Conservation (phyloP, 164 flowering plant genomes). For the Chimonanthus salicifolius region DNA sequence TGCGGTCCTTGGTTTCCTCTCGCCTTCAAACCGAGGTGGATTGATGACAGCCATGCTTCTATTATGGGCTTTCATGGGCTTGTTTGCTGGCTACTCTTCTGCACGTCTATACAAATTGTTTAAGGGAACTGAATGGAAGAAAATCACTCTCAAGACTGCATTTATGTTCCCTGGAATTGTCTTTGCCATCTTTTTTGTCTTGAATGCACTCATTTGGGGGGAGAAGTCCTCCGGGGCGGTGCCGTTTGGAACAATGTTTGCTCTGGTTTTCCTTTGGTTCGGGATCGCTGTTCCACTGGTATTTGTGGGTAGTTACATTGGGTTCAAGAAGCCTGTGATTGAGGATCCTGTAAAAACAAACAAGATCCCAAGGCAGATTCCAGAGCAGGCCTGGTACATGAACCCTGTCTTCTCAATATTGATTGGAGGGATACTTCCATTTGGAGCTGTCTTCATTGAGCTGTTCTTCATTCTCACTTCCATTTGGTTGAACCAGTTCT, state of each 20-base stretch:
- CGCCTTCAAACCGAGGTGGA: constrained; percentile 85
- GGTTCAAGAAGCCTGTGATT: constrained; percentile 68
- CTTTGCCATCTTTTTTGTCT: constrained; percentile 58
- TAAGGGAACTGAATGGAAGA: constrained; percentile 87
- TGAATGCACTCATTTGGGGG: constrained; percentile 84
- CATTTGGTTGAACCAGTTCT: constrained; percentile 90
- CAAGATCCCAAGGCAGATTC: constrained; percentile 85
- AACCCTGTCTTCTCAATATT: constrained; percentile 64
- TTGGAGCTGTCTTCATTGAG: constrained; percentile 91
- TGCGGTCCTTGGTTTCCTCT: constrained; percentile 84
- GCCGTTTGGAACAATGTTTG: constrained; percentile 90
- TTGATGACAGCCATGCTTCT: constrained; percentile 86
- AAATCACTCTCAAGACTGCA: constrained; percentile 68
- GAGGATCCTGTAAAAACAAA: constrained; percentile 87
- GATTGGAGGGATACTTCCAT: constrained; percentile 88
- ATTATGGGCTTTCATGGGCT: constrained; percentile 90
- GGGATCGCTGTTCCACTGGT: constrained; percentile 90
- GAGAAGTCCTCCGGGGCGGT: constrained; percentile 83
- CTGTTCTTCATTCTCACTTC: constrained; percentile 90
- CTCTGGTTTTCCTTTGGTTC: constrained; percentile 72
- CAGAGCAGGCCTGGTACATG: constrained; percentile 91
- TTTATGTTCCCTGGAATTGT: constrained; percentile 65
- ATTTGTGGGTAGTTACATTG: constrained; percentile 75
- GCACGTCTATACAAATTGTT: constrained; percentile 87
- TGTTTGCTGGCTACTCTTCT: constrained; percentile 78